phyloP scores from a whole-genome alignment of 2,329 filamentous ascomycete genomes.

The Plenodomus biglobosus region DNA sequence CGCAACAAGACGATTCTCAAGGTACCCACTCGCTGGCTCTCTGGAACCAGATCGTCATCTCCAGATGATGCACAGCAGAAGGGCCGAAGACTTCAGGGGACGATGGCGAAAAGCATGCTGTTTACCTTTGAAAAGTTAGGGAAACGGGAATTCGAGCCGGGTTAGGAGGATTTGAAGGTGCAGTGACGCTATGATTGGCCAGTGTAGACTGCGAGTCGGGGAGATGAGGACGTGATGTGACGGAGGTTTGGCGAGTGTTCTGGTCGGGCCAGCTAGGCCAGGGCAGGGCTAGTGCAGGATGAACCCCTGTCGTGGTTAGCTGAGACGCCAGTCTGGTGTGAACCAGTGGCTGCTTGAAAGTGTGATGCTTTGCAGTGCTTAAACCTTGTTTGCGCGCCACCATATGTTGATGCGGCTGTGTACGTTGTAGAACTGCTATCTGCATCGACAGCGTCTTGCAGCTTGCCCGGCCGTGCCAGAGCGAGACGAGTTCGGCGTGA shows the following conservation, averaged over 20 bases:
- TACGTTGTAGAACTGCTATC: constrained; percentile 9
- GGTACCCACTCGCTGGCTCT: background rate
- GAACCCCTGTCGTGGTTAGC: constrained; percentile 14
- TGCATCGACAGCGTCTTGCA: background rate
- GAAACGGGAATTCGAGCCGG: constrained; percentile 2
- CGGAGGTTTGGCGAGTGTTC: constrained; percentile 33
- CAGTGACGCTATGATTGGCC: constrained; percentile 26
- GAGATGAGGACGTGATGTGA: constrained; percentile 39
- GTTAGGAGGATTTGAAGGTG: constrained; percentile 16
- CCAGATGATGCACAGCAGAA: background rate
- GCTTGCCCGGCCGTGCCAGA: constrained; percentile 13
- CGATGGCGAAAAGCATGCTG: background rate
- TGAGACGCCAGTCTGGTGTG: constrained; percentile 8
- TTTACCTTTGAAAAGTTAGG: constrained; percentile 5
- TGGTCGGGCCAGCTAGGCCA: constrained; percentile 15
- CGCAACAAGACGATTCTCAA: background rate
- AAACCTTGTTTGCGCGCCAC: constrained; percentile 14
- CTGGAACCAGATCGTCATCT: background rate
- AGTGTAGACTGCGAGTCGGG: constrained; percentile 30
- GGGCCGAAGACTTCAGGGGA: background rate
- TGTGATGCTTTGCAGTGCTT: constrained; percentile 14
- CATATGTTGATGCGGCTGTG: constrained; percentile 10
- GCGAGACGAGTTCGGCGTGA: constrained; percentile 9
- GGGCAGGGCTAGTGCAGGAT: constrained; percentile 10
- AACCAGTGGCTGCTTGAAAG: constrained; percentile 11